Base-by-base conservation (phyloP, 805 yeast genomes). In the Kodamaea hsintzibuensis region DNA sequence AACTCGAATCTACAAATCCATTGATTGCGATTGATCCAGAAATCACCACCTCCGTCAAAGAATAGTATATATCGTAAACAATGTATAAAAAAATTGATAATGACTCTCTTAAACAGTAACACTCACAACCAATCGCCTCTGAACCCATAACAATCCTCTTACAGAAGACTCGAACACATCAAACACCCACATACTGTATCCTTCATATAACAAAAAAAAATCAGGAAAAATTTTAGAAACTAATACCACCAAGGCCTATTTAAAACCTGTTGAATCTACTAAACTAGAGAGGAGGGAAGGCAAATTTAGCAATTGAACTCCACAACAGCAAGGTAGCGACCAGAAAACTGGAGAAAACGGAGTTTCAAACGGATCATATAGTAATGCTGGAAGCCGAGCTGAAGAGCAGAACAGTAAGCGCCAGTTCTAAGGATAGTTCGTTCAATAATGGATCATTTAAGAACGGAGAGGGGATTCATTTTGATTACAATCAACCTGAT, bases 381-480 rank as follows among this genome's bases (percentile, higher is more conserved):
- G 19, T n/a, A n/a, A 40, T 40, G 44, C 44, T 40, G 44, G 44
- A 40, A 40, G 17, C 22, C 17, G 44, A 40, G 25, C 44, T 14
- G 44, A 19, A 17, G n/a, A 40, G 25, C 25, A 19, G 22, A 22
- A 16, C 44, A 17, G 25, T 40, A 40, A 40, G 19, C 44, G 44
- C 44, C 44, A 40, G 44, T 40, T 40, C 25, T 8, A 45, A 27
- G 48, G 48, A 45, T 38, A 30, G 39, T 19, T 7, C 39, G 25
- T 45, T 33, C 48, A 45, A 45, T 17, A 49, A 44, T 9, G 47
- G 49, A 33, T 44, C 54, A 22, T 68, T 63, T 49, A 67, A 59
- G 46, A 66, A 68, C 51, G 78, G 78, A 13, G 66, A 70, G 44
- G 66, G 70, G 57, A 66, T 74, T 43, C 74, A 71, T 51, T 73